Evolutionary conservation across 805 yeast species (phyloP), one percentile per base, ranked within the genome.

Genomic region (Starmerella roubikii): DNA sequence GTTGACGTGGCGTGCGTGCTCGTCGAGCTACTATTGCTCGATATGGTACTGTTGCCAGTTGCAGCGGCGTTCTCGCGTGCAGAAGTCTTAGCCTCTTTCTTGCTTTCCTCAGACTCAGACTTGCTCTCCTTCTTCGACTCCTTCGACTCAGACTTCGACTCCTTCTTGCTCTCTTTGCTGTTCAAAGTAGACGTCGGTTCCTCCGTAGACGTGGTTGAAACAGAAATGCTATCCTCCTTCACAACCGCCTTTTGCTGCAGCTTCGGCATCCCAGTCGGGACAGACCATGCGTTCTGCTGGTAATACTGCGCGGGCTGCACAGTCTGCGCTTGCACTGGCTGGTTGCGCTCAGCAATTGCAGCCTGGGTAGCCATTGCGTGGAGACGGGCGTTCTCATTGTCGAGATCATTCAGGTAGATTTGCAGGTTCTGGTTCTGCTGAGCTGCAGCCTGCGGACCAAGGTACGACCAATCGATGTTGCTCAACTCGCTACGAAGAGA

Each of bases 371-470:
- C 45, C 22, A 25, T 21, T 3, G 30, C 42, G 26, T 24, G 45
- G n/a, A 38, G 34, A 23, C 30, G 35, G 6, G 31, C 33, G 30
- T 43, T 41, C n/a, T 38, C 47, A 17, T 20, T 21, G n/a, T 36
- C 37, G 10, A 47, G 42, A 16, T 31, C 34, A 4, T 37, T 24
- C 13, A 49, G 25, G 40, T 49, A 48, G 19, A n/a, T 20, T 12
- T 39, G 41, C 3, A 46, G 37, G 34, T 46, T 45, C 3, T 37
- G 38, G n/a, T 32, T 38, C 34, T 49, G 48, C 31, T 37, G 42
- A 22, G 18, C 10, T 5, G 51, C 51, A 10, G 35, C 47, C n/a
- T 37, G 32, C 2, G 46, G 31, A 4, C 50, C 47, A 15, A 49
- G 40, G 26, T 46, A 35, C 9, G 42, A 35, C 46, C 46, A 48